Base-by-base conservation (phyloP, 2,329 filamentous ascomycete species). In the Aspergillus fructus region DNA sequence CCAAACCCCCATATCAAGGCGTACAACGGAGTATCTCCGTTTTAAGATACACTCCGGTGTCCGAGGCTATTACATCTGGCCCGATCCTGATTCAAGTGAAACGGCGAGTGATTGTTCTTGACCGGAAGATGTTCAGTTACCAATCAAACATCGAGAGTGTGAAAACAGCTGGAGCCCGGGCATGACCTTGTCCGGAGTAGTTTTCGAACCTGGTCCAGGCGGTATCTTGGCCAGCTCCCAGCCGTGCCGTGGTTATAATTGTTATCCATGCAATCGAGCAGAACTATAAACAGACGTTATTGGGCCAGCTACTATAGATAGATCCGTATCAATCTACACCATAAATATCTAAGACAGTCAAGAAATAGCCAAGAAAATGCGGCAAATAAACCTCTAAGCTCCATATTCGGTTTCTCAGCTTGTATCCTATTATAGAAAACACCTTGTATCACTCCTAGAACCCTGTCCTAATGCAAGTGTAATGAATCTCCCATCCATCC, bases 381-480 rank as follows among this genome's bases (percentile, higher is more conserved):
- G 27, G 27, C 27, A 30, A 30, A 23, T 45, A 21, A 12, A 24
- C 19, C 5, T 37, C 34, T 37, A 11, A 30, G 9, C 27, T 30
- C 8, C 27, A 30, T 30, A 7, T 37, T 37, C 34, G n/a, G 12
- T 37, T 37, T 37, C 34, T 37, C 34, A 7, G 21, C 19, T 24
- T 23, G 41, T 45, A 45, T 45, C 41, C 30, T 50, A 24, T 19
- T 37, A 37, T 50, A 45, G 27, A 53, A 45, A 53, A 30, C 34
- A 41, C 41, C 40, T 3, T 30, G 24, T 13, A 51, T 30, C 49
- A 51, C 49, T 53, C 50, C 50, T 33, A 34, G 9, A 33, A 53
- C 17, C 51, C 51, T 47, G 40, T 47, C 42, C 42, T 17, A 34
- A 53, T 53, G 51, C 51, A 37, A 40, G 24, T 45, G 19, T 5